phyloP scores from a whole-genome alignment of 192 early-diverging fungal species.

The Backusella australiensis region DNA sequence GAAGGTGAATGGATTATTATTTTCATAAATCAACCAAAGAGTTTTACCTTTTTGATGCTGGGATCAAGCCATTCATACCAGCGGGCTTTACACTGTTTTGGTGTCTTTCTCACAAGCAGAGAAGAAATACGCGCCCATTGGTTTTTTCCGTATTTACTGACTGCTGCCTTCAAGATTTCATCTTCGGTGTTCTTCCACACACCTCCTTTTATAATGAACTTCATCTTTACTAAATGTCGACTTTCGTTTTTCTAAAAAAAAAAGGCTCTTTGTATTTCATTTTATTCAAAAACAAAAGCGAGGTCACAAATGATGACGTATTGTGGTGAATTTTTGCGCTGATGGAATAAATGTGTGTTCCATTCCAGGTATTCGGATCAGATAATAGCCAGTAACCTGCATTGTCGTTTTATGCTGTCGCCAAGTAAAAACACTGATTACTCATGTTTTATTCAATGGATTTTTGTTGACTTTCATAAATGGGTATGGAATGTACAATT shows the following conservation, averaged over 20 bases:
- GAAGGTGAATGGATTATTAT: not conserved
- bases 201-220: conserved; percentile 82
- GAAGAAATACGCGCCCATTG: conserved; percentile 99
- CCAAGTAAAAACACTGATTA: too few relatives aligned
- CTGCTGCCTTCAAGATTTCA: conserved; percentile 95
- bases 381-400: too few relatives aligned
- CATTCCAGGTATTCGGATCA: too few relatives aligned
- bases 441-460: too few relatives aligned
- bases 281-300: not conserved
- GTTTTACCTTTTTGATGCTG: conserved; percentile 86
- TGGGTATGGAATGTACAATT: not conserved
- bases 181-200: conserved; percentile 99
- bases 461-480: not conserved
- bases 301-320: not conserved
- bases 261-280: not conserved
- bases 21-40: not conserved
- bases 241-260: not conserved
- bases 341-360: too few relatives aligned
- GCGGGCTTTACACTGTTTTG: conserved; percentile 98
- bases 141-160: conserved; percentile 99
- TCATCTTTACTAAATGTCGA: conserved; percentile 12
- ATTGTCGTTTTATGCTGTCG: too few relatives aligned
- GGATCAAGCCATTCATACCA: conserved; percentile 99
- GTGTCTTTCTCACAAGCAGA: conserved; percentile 89
- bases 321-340: not conserved